Conservation (phyloP, 1,284 basidiomycete species). For the Naganishia albida region DNA sequence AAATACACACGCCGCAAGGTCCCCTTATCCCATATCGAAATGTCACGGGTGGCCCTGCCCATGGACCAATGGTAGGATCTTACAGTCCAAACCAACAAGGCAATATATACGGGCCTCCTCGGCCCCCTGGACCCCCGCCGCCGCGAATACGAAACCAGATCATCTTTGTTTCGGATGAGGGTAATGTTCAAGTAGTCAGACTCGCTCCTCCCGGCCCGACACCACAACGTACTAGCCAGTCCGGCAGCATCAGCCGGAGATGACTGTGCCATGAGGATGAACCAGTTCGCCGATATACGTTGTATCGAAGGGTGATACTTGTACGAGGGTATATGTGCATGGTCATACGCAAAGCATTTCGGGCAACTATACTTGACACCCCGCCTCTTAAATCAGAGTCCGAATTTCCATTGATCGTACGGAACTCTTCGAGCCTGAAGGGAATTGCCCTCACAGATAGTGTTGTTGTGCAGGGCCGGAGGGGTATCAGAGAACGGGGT, state of each 20-base stretch:
- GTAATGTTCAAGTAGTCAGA: conserved; percentile 54
- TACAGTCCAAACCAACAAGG: conserved; percentile 2
- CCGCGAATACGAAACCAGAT: conserved; percentile 47
- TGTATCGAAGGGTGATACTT: conserved; percentile 8
- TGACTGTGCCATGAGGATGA: background rate
- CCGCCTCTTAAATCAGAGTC: background rate
- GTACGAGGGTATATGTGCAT: conserved; percentile 11
- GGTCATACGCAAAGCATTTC: background rate
- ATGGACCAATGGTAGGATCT: background rate
- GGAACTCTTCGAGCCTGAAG: background rate
- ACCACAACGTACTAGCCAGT: conserved; percentile 18
- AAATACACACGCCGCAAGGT: conserved; percentile 46
- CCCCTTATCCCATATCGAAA: conserved; percentile 22
- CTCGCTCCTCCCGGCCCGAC: conserved; percentile 35
- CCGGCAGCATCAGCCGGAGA: conserved; percentile 14
- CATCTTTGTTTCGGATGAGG: conserved; percentile 52
- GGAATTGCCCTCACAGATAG: background rate
- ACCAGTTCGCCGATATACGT: background rate
- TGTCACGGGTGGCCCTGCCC: conserved; percentile 13
- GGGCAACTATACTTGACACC: background rate
- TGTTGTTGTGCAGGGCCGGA: no score
- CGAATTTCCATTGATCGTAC: conserved; percentile 22
- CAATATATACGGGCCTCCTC: conserved; percentile 17
- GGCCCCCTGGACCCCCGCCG: conserved; percentile 43
- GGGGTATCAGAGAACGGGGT: background rate